Evolutionary conservation across 148 eudicot genomes (phyloP).

Genomic region (Rhododendron ferrugineum): DNA sequence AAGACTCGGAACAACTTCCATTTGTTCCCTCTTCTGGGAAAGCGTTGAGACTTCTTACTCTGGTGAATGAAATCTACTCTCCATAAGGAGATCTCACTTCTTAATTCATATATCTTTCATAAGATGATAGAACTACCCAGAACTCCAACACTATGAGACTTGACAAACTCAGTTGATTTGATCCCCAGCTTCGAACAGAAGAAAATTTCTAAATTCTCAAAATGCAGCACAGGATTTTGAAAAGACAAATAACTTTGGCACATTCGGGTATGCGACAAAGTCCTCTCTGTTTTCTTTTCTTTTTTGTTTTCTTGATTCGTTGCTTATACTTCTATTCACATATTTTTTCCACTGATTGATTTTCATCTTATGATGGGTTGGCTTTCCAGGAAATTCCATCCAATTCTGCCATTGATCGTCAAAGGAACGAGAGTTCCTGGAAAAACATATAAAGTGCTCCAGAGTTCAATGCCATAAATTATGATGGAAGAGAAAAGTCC

Average conservation of each 20-base stretch:
- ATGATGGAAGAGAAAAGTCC: conserved; percentile 5
- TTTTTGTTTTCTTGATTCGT: not conserved
- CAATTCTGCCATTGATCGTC: not conserved
- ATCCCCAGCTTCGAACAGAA: not conserved
- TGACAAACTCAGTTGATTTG: not conserved
- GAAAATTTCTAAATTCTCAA: not conserved
- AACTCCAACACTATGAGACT: not conserved
- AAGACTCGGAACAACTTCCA: not conserved
- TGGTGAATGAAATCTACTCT: not conserved
- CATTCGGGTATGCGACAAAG: not conserved
- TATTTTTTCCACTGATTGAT: not conserved
- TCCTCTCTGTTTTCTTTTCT: not conserved
- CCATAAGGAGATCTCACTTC: not conserved
- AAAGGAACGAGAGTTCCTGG: not conserved
- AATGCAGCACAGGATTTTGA: not conserved
- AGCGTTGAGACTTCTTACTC: not conserved
- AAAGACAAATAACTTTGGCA: not conserved
- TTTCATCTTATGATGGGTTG: not conserved
- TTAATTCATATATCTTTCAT: not conserved
- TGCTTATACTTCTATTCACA: not conserved
- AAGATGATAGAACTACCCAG: not conserved
- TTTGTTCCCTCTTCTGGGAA: not conserved
- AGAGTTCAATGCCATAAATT: not conserved
- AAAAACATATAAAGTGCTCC: not conserved
- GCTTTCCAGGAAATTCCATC: conserved; percentile 1